Conservation (phyloP, 768 basidiomycete species). For the Tephrocybe sp. region DNA sequence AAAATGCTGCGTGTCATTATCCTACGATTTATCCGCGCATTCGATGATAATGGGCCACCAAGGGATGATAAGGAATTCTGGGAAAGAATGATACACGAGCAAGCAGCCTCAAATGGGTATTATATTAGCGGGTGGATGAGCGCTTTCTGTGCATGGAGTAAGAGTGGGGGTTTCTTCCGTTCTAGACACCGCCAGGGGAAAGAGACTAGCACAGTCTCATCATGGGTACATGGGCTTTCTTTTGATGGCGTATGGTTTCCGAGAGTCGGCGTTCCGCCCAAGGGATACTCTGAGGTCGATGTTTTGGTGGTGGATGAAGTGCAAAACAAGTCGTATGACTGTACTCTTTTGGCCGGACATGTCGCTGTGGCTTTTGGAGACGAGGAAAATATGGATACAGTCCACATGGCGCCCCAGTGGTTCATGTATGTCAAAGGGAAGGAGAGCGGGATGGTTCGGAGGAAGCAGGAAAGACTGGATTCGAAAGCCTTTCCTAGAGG, state of each 20-base stretch:
- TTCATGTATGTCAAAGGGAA: constrained; percentile 3
- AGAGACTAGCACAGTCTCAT: not conserved
- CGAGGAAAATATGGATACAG: not conserved
- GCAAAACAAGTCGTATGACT: not conserved
- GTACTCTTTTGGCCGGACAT: not conserved
- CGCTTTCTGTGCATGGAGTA: not conserved
- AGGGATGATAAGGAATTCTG: not conserved
- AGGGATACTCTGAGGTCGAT: not conserved
- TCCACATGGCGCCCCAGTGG: not conserved
- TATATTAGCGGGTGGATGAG: not conserved
- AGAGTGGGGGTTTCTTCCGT: not conserved
- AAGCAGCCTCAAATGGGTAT: not conserved
- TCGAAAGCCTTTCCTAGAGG: not conserved
- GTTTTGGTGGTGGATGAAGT: not conserved
- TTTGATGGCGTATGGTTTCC: constrained; percentile 3
- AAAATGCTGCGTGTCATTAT: not conserved
- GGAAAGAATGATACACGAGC: not conserved
- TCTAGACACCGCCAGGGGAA: not conserved
- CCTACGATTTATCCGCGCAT: not conserved
- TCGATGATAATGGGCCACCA: not conserved
- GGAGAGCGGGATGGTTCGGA: not conserved
- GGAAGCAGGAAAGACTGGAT: not conserved
- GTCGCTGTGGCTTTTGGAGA: not conserved
- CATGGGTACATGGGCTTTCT: not conserved
- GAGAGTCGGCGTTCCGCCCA: not conserved